Evolutionary conservation across 371 early-diverging fungal genomes (phyloP).

Genomic region (Chytridiales sp.): DNA sequence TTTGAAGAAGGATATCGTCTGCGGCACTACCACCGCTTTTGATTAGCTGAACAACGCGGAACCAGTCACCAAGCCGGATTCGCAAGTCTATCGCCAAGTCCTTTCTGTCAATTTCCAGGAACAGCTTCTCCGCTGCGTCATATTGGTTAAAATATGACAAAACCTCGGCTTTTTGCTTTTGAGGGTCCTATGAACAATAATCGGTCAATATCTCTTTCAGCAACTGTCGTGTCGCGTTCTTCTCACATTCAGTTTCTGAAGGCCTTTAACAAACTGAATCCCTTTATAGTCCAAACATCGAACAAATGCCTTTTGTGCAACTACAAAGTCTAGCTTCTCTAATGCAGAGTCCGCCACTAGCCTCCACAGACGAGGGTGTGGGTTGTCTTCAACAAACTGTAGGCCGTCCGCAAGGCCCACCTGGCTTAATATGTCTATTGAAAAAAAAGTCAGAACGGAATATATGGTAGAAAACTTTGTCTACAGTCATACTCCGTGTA

Average conservation of each 20-base stretch:
- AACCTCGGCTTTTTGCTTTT: conserved; percentile 52
- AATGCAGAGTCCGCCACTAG: conserved; percentile 51
- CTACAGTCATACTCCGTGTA: conserved; percentile 32
- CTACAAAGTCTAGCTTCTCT: conserved; percentile 42
- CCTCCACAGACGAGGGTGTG: conserved; percentile 54
- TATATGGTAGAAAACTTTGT: conserved; percentile 1
- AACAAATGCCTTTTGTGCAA: conserved; percentile 49
- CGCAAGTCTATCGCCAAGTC: conserved; percentile 57
- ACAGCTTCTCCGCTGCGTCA: conserved; percentile 50
- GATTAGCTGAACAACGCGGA: conserved; percentile 55
- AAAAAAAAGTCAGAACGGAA: conserved; percentile 1
- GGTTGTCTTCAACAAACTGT: conserved; percentile 51
- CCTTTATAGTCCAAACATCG: conserved; percentile 48
- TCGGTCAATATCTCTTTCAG: not conserved
- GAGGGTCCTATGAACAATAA: conserved; percentile 30
- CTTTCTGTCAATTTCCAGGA: conserved; percentile 53
- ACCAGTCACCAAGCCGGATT: conserved; percentile 53
- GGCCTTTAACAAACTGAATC: conserved; percentile 47
- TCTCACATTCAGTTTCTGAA: conserved; percentile 47
- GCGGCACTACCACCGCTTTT: conserved; percentile 45
- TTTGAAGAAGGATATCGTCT: conserved; percentile 51
- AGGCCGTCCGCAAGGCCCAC: conserved; percentile 46
- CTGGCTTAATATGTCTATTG: conserved; percentile 39
- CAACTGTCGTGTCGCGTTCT: not conserved
- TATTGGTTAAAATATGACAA: conserved; percentile 42